phyloP scores from a whole-genome alignment of 2,329 filamentous ascomycete genomes.

The Blastomyces emzantsi region DNA sequence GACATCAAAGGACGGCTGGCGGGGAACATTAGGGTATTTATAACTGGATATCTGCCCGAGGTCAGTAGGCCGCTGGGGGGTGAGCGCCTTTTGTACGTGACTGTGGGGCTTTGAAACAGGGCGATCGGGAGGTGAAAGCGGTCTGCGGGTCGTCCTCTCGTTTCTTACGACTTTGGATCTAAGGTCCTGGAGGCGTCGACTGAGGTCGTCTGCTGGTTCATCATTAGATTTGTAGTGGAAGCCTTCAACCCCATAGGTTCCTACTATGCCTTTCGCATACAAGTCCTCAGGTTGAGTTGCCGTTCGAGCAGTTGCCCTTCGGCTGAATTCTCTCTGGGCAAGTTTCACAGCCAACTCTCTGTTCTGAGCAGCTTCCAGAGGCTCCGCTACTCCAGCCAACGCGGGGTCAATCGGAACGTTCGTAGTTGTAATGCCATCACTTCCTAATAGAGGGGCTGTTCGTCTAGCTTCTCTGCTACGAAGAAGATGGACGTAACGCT shows the following conservation, averaged over 20 bases:
- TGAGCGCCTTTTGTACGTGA: neutral
- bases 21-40: constrained; percentile 38
- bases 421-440: constrained; percentile 10
- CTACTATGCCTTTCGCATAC: neutral
- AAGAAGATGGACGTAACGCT: constrained; percentile 53
- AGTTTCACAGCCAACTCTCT: constrained; percentile 67
- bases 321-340: constrained; percentile 61
- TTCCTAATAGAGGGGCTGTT: constrained; percentile 18
- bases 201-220: constrained; percentile 11
- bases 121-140: neutral
- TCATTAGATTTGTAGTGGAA: neutral
- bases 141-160: neutral
- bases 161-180: constrained; percentile 18
- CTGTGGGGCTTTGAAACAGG: neutral
- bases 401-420: constrained; percentile 45
- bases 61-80: constrained; percentile 13
- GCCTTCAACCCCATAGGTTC: neutral
- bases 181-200: constrained; percentile 21
- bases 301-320: constrained; percentile 52
- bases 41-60: constrained; percentile 24
- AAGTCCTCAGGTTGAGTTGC: neutral
- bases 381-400: constrained; percentile 47
- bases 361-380: constrained; percentile 62
- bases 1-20: constrained; percentile 24
- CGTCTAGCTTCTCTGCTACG: constrained; percentile 38